Evolutionary conservation across 345 rosid species (phyloP).

Genomic region (Salix purpurea): DNA sequence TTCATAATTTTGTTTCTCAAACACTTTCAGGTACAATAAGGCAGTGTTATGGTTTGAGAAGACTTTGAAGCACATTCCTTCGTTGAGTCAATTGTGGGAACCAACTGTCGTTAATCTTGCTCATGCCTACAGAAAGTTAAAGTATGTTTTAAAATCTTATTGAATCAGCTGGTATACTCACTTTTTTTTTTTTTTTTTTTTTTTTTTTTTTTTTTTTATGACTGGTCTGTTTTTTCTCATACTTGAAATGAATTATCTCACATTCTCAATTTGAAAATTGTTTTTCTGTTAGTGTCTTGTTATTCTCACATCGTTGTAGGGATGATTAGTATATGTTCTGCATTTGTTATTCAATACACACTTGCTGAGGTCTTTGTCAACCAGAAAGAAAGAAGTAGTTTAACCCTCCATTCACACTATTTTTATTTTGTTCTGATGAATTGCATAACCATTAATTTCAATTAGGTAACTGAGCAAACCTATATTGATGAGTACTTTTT

Average conservation of each 20-base stretch:
- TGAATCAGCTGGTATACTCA: slow-evolving; percentile 3
- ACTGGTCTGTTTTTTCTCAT: background rate
- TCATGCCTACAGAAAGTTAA: slow-evolving; percentile 78
- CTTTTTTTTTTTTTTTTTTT: slow-evolving; percentile 2
- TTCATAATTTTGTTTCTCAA: slow-evolving; percentile 5
- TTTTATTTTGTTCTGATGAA: background rate
- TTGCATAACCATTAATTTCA: background rate
- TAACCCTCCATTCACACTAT: background rate
- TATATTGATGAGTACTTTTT: background rate
- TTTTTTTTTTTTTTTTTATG: background rate
- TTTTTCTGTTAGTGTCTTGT: background rate
- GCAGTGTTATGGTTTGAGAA: slow-evolving; percentile 84
- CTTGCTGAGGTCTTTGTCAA: background rate
- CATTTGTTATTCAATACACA: background rate
- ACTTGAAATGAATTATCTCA: background rate
- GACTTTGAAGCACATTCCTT: slow-evolving; percentile 76
- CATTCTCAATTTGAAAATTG: background rate
- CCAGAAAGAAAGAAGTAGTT: background rate
- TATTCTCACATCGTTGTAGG: background rate
- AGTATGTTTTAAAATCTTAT: slow-evolving; percentile 36
- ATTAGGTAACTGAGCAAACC: background rate
- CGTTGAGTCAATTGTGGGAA: slow-evolving; percentile 81
- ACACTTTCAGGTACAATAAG: slow-evolving; percentile 68
- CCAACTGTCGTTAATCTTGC: slow-evolving; percentile 88
- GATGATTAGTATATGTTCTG: background rate